A percentile compares a stretch with the other conserved stretches of the same genome.
phyloP scores from a whole-genome alignment of 805 yeast species.

The Saturnispora sekii region DNA sequence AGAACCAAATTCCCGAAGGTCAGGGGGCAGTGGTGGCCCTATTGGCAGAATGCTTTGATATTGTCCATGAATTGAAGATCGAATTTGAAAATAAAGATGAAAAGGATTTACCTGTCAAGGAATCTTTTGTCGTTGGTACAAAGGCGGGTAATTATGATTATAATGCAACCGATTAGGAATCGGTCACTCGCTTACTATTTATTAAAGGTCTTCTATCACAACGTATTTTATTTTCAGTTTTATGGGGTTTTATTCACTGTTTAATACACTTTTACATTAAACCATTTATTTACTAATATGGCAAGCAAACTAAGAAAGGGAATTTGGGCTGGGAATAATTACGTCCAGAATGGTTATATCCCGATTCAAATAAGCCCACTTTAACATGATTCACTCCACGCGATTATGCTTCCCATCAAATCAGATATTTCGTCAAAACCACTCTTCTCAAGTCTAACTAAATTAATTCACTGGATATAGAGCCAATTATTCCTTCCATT shows the following conservation, averaged over 20 bases:
- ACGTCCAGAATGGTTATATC: too few relatives aligned
- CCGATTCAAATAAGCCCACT: too few relatives aligned
- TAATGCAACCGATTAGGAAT: conserved; percentile 26
- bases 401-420: too few relatives aligned
- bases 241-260: too few relatives aligned
- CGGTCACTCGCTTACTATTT: conserved; percentile 1
- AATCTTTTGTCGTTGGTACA: conserved; percentile 29
- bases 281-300: not conserved
- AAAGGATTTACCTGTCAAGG: conserved; percentile 20
- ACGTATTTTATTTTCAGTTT: too few relatives aligned
- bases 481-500: not conserved
- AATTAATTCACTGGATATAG: not conserved
- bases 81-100: conserved; percentile 63
- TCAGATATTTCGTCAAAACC: not conserved
- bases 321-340: too few relatives aligned
- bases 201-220: not conserved
- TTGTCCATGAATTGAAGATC: conserved; percentile 79
- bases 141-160: conserved; percentile 27
- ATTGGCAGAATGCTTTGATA: conserved; percentile 89
- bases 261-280: not conserved
- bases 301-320: too few relatives aligned
- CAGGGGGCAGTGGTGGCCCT: conserved; percentile 92
- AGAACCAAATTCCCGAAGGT: conserved; percentile 91
- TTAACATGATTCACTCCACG: too few relatives aligned
- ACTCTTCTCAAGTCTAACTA: not conserved